Conservation (phyloP, 164 flowering plant genomes). For the Saururus chinensis region DNA sequence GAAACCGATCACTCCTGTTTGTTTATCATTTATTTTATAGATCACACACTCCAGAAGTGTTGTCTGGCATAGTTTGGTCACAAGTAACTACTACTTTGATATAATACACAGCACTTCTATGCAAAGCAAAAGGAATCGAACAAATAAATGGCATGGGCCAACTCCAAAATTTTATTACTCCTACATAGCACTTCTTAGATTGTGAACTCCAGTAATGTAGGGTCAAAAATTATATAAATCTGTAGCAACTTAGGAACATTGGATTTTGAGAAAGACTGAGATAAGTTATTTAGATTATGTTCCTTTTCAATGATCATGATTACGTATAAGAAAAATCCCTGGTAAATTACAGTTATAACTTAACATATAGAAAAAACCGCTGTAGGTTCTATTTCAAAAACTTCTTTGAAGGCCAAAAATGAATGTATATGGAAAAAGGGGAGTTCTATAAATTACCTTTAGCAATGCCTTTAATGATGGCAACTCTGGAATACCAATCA, state of each 20-base stretch:
- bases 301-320: neutral
- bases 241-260: too few relatives aligned
- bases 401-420: neutral
- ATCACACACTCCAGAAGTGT: neutral
- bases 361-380: too few relatives aligned
- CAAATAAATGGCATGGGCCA: too few relatives aligned
- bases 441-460: constrained; percentile 39
- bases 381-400: neutral
- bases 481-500: constrained; percentile 74
- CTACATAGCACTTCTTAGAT: too few relatives aligned
- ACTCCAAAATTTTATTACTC: too few relatives aligned
- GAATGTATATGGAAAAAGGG: neutral
- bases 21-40: neutral
- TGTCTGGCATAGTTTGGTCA: too few relatives aligned
- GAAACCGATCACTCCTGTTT: neutral
- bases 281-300: neutral
- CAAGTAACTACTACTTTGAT: too few relatives aligned
- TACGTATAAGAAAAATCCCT: neutral
- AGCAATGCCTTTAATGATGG: constrained; percentile 77
- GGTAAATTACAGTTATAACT: neutral
- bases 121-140: too few relatives aligned
- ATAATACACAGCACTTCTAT: too few relatives aligned
- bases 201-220: neutral
- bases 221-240: too few relatives aligned
- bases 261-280: too few relatives aligned